Percentiles rank a stretch among this genome's conserved stretches.
Conservation (phyloP, 2,329 filamentous ascomycete genomes). For the Aspergillus tamarii region DNA sequence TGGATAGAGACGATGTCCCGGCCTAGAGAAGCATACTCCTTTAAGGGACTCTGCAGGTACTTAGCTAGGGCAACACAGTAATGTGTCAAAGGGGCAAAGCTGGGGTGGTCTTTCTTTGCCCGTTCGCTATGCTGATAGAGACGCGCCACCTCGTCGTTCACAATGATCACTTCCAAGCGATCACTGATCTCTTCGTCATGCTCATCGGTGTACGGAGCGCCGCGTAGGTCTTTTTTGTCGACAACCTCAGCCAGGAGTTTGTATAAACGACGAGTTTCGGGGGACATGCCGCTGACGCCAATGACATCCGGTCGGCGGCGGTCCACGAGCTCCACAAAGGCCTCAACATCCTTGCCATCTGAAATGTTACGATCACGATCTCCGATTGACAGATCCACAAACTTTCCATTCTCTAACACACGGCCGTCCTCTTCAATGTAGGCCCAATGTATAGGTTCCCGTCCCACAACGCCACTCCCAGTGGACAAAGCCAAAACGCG, state of each 20-base stretch:
- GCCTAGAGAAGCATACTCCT: constrained; percentile 92
- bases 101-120: constrained; percentile 78
- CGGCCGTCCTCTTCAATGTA: constrained; percentile 93
- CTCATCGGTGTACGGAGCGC: constrained; percentile 84
- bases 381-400: constrained; percentile 72
- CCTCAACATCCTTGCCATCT: constrained; percentile 66
- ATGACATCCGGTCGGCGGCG: constrained; percentile 86
- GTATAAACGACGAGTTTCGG: constrained; percentile 82
- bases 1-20: constrained; percentile 83
- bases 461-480: constrained; percentile 73
- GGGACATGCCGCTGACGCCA: constrained; percentile 83
- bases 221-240: constrained; percentile 73
- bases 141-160: constrained; percentile 96
- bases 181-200: constrained; percentile 75
- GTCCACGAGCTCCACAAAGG: constrained; percentile 77
- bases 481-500: constrained; percentile 86
- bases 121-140: constrained; percentile 90
- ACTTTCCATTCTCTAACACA: constrained; percentile 85
- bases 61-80: constrained; percentile 89
- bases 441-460: constrained; percentile 83
- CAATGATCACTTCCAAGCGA: constrained; percentile 81
- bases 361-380: constrained; percentile 68
- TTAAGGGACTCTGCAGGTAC: constrained; percentile 93
- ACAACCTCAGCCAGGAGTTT: constrained; percentile 80
- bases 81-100: constrained; percentile 73